Base-by-base conservation (phyloP, 139 green algal species). In the Eudorina sp. region DNA sequence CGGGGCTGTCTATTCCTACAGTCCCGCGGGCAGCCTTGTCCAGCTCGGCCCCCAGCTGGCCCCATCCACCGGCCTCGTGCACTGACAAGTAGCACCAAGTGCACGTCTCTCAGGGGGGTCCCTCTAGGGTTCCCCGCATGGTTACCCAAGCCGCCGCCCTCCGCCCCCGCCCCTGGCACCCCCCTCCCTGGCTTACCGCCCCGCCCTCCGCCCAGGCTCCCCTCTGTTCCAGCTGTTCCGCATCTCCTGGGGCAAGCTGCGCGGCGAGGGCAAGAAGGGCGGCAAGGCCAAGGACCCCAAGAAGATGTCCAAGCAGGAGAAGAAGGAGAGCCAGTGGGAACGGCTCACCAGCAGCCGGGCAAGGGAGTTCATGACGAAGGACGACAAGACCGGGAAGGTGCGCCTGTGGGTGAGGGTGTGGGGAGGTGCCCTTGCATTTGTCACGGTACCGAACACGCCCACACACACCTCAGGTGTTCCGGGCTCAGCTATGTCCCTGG, bases 321-420 rank as follows among this genome's bases (percentile, higher is more conserved):
- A 92, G 81, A 91, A 93, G 89, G 87, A 95, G 58, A 93, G 89
- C 90, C 89, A 89, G 86, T 94, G 91, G 92, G 85, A 94, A 83
- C 51, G 89, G 19, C 89, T 95, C 36, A 95, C 92, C 21, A 68
- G 41, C 60, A 92, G 84, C 88, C 69, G 78, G 8, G 88, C 90
- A 2, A 43, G 80, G 21, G 90, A 93, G 80, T 93, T 91, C 90
- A 93, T 91, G 84, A 88, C 72, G 43, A 92, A 92, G 58, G 92
- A 92, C 46, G 85, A 80, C 9, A 95, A 95, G 88, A 91, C 85
- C 1, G 92, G 92, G 74, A 93, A 95, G 85, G 82, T 85, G 58
- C 13, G 79, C 23, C 29, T 18, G 62, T 55, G 48, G 48, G 48
- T 55, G 48, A 21, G 48, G 48, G 48, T 55, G 48, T 55, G 48